These are phyloP conservation scores for Diplocarpon mali DNA, from an alignment of 2,329 filamentous ascomycete species.

Conservation along the genomic window DNA sequence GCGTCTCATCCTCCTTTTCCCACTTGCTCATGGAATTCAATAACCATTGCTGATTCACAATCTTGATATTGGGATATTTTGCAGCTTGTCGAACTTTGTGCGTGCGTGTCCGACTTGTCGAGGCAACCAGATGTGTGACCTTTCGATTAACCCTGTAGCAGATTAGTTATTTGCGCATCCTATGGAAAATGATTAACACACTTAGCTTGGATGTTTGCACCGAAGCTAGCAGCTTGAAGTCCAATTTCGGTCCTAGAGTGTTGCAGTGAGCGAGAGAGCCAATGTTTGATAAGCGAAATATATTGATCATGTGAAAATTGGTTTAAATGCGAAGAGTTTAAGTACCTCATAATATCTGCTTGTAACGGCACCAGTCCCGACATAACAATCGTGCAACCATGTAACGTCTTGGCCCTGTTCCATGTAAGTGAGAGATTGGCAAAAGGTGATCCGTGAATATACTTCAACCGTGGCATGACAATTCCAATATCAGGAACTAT, in stretches of 20 bases:
- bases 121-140: slow-evolving; percentile 66
- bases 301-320: background rate
- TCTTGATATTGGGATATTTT: slow-evolving; percentile 69
- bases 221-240: slow-evolving; percentile 77
- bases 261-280: background rate
- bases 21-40: slow-evolving; percentile 75
- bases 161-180: background rate
- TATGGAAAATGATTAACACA: slow-evolving; percentile 6
- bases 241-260: slow-evolving; percentile 66
- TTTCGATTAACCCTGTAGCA: slow-evolving; percentile 41
- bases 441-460: slow-evolving; percentile 6
- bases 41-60: slow-evolving; percentile 88
- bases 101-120: slow-evolving; percentile 62
- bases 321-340: slow-evolving; percentile 5
- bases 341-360: slow-evolving; percentile 54
- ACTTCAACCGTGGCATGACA: slow-evolving; percentile 76
- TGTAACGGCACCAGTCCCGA: slow-evolving; percentile 83
- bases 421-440: slow-evolving; percentile 13
- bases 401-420: slow-evolving; percentile 49
- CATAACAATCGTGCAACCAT: slow-evolving; percentile 68
- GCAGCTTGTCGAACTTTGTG: slow-evolving; percentile 85
- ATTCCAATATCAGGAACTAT: slow-evolving; percentile 74
- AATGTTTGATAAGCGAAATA: background rate
- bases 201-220: slow-evolving; percentile 48
- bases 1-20: slow-evolving; percentile 66